Base-by-base conservation (phyloP, 2,329 filamentous ascomycete species). In the Scedosporium boydii region DNA sequence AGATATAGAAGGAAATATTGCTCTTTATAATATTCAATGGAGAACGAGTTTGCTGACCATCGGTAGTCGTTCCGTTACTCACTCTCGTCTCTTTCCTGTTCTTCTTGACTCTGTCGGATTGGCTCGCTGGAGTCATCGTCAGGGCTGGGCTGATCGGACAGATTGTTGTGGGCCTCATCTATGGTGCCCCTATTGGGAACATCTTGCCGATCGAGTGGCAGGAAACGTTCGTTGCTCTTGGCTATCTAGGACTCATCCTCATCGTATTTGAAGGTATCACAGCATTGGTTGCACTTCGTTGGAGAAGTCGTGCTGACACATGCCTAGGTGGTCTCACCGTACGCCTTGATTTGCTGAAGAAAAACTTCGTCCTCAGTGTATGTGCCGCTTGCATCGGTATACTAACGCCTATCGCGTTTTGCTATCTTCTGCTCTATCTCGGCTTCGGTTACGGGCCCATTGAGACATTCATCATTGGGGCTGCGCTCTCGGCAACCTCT, bases 211-310 rank as follows among this genome's bases (percentile, higher is more conserved):
- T 67, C 4, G 65, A 72, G 23, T 79, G 77, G 78, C 77, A 80
- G 64, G 68, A 77, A 56, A 78, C 77, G 0, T 80, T 80, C 62
- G 68, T 80, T 4, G 72, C 72, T 2, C 65, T 81, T 23, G 78
- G 79, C 21, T 81, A 81, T 66, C 69, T 81, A 18, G 78, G 79
- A 1, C 67, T 80, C 55, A 76, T 81, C 56, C 67, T 81, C 46
- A 79, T 81, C 62, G 80, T 81, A 48, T 80, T 81, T 62, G 77
- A 81, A 70, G 79, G 59, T 44, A 55, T 41, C 29, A 7, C 6
- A 27, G 34, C 26, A 23, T 26, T 34, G n/a, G 3, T 21, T 18
- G 23, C 51, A 23, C n/a, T 38, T 58, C 16, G n/a, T 38, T 34
- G 16, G 34, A 41, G 34, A n/a, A 21, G 9, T 23, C 29, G n/a